Evolutionary conservation across 2,329 filamentous ascomycete genomes (phyloP), one percentile per base, ranked within the genome.

Genomic region (Aspergillus oerlinghausenensis): DNA sequence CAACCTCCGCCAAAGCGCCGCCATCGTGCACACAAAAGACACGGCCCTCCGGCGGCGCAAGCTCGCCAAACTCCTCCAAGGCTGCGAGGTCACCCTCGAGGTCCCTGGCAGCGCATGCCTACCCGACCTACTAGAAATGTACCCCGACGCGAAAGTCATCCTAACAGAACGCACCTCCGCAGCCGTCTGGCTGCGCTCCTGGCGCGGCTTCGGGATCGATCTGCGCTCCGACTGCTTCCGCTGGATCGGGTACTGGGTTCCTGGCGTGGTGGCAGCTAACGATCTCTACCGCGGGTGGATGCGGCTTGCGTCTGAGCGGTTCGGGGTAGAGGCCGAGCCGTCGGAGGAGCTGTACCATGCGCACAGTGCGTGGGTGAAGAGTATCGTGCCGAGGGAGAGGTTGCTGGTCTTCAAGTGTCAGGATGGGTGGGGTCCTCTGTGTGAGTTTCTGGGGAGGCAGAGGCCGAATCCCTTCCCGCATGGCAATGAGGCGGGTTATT

Each of bases 221-320:
- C 42, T 58, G 52, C 49, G 58, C 2, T 62, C 60, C 8, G 55
- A 62, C 17, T 56, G 47, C 43, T 60, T 58, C 52, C 60, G 60
- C 49, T 62, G 60, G 58, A 35, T 62, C 32, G 60, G 60, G 17
- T 62, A 62, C 52, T 62, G 60, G 60, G 58, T 62, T 23, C 58
- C 60, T 3, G 58, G 55, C 11, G 55, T 62, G 1, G 55, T 62
- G 23, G 51, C 60, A 5, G 60, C 60, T 8, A 62, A 62, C 40
- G 60, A 62, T 51, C 58, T 62, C 52, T 59, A 56, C 56, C 54
- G 54, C 5, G 50, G 56, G 8, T 56, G 56, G 56, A 59, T 59
- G 50, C 50, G 35, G 49, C 49, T 59, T 23, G 47, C 47, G 14
- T 32, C 49, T n/a, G 47, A 58, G 54, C 50, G 56, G 26, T 56